These are phyloP conservation scores for Tetrahymena borealis DNA, from an alignment of 73 alveolate genomes.

Conservation along the genomic window DNA sequence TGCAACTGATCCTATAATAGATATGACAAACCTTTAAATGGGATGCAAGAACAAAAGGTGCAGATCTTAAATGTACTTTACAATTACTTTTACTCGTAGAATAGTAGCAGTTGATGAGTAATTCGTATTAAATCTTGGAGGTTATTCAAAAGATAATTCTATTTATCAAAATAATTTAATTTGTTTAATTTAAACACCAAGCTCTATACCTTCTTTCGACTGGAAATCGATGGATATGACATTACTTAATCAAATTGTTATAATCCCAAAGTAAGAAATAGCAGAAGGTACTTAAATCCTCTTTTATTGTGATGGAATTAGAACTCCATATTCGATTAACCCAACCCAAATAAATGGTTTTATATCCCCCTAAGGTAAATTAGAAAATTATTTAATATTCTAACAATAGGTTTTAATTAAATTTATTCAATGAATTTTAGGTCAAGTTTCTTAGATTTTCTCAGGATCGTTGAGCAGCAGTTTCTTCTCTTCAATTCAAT, in stretches of 20 bases:
- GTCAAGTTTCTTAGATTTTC: background rate
- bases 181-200: background rate
- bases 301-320: background rate
- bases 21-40: background rate
- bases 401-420: background rate
- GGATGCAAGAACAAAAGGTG: background rate
- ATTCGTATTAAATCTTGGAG: background rate
- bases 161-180: background rate
- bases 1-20: background rate
- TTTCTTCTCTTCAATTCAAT: background rate
- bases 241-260: background rate
- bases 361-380: background rate
- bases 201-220: background rate
- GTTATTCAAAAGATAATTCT: background rate
- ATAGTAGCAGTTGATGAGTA: background rate
- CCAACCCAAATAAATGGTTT: background rate
- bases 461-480: background rate
- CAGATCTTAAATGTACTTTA: background rate
- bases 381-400: background rate
- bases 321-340: background rate
- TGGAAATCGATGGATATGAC: background rate
- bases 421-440: background rate
- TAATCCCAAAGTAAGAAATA: background rate
- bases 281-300: background rate
- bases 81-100: background rate